Evolutionary conservation across 768 basidiomycete genomes (phyloP).

Genomic region (Suillus sp.): DNA sequence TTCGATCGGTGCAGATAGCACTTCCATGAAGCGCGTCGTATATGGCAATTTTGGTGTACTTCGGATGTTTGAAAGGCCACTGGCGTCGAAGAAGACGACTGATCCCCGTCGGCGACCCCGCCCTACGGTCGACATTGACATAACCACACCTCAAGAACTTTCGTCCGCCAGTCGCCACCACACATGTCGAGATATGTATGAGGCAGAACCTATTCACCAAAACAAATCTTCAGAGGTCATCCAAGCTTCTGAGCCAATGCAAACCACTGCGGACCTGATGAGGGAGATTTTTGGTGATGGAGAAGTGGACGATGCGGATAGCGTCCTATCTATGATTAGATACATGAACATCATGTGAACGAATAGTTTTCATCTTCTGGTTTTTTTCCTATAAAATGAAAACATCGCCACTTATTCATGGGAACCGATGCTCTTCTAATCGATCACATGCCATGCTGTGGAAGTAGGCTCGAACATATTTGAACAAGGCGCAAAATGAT

Average conservation of each 20-base stretch:
- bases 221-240: background rate
- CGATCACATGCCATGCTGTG: background rate
- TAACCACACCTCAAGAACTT: background rate
- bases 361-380: background rate
- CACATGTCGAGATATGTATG: background rate
- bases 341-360: background rate
- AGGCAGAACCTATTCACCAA: background rate
- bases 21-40: background rate
- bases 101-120: background rate
- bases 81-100: background rate
- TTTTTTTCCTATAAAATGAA: background rate
- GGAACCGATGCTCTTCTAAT: background rate
- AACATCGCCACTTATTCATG: background rate
- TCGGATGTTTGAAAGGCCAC: background rate
- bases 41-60: background rate
- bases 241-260: background rate
- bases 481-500: background rate
- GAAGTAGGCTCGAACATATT: background rate
- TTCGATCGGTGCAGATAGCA: background rate
- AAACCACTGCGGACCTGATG: background rate
- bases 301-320: background rate
- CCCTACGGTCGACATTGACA: background rate
- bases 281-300: slow-evolving; percentile 2
- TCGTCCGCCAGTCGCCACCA: background rate
- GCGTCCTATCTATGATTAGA: background rate